A percentile compares a stretch with the other conserved stretches of the same genome.
phyloP scores from a whole-genome alignment of 441 rosid genomes.

The Erodium moschatum region DNA sequence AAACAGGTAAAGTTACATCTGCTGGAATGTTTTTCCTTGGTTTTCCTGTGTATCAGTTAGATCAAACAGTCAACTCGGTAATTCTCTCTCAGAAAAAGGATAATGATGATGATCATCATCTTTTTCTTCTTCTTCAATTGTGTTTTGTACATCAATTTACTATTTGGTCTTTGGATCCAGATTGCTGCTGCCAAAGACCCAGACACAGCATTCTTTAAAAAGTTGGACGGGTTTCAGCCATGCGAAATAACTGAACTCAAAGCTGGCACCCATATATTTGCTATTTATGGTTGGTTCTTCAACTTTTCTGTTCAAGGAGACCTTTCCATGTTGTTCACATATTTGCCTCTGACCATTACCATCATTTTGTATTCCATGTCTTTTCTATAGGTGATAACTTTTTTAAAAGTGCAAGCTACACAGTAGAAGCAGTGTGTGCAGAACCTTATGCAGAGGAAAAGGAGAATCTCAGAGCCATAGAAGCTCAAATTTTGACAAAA shows the following conservation, averaged over 20 bases:
- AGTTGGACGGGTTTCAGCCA: conserved; percentile 85
- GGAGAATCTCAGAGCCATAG: conserved; percentile 62
- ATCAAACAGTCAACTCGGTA: conserved; percentile 63
- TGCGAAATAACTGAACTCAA: conserved; percentile 80
- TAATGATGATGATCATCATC: no score
- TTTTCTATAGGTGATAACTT: conserved; percentile 71
- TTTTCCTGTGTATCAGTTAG: conserved; percentile 78
- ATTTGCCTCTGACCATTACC: neutral
- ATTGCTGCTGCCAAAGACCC: conserved; percentile 77
- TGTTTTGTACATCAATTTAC: conserved; percentile 16
- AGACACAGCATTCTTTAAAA: conserved; percentile 77
- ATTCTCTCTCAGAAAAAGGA: neutral
- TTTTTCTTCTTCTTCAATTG: neutral
- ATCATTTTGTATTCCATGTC: neutral
- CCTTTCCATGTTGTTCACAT: conserved; percentile 2
- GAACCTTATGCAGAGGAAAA: conserved; percentile 61
- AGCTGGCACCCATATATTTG: conserved; percentile 78
- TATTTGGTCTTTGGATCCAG: conserved; percentile 27
- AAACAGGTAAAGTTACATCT: conserved; percentile 63
- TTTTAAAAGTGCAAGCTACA: conserved; percentile 75
- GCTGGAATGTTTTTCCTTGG: conserved; percentile 97
- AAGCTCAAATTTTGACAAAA: conserved; percentile 66
- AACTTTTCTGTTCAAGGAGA: conserved; percentile 16
- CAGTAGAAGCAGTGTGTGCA: conserved; percentile 78
- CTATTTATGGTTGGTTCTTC: conserved; percentile 66